phyloP scores from a whole-genome alignment of 148 eudicot genomes.

The Spergularia marina region DNA sequence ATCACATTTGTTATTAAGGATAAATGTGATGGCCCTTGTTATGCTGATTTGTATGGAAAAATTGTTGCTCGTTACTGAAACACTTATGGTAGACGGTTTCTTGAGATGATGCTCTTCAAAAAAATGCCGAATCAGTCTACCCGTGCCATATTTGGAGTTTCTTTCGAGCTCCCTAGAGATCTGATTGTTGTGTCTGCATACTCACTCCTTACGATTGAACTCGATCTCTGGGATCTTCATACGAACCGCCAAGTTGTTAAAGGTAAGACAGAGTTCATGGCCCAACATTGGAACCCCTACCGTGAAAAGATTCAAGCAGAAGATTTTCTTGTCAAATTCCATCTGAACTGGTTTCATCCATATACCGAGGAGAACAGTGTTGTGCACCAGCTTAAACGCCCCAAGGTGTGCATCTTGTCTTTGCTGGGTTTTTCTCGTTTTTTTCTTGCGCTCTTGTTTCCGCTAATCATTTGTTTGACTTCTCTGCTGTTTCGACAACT shows the following conservation, averaged over 20 bases:
- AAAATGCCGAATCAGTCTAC: background rate
- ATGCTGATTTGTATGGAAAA: background rate
- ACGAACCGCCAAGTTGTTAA: background rate
- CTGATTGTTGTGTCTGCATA: conserved; percentile 1
- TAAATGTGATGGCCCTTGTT: background rate
- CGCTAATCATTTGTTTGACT: too few species aligned
- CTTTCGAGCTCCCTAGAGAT: background rate
- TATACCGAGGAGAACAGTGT: too few species aligned
- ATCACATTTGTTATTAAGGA: background rate
- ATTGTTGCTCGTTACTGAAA: conserved; percentile 1
- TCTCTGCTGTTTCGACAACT: too few species aligned
- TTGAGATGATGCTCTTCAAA: background rate
- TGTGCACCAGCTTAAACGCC: too few species aligned
- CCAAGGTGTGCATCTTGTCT: too few species aligned
- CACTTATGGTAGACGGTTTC: background rate
- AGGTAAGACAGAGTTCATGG: background rate
- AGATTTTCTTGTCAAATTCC: too few species aligned
- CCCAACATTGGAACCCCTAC: too few species aligned
- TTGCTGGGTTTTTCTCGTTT: too few species aligned
- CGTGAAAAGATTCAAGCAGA: too few species aligned
- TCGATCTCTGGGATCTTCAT: background rate
- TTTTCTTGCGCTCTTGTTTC: too few species aligned
- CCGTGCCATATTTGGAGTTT: background rate
- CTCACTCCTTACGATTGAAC: background rate
- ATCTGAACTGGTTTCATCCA: too few species aligned